These are phyloP conservation scores for Fusarium lateritium DNA, from an alignment of 2,329 filamentous ascomycete species.

Conservation along the genomic window DNA sequence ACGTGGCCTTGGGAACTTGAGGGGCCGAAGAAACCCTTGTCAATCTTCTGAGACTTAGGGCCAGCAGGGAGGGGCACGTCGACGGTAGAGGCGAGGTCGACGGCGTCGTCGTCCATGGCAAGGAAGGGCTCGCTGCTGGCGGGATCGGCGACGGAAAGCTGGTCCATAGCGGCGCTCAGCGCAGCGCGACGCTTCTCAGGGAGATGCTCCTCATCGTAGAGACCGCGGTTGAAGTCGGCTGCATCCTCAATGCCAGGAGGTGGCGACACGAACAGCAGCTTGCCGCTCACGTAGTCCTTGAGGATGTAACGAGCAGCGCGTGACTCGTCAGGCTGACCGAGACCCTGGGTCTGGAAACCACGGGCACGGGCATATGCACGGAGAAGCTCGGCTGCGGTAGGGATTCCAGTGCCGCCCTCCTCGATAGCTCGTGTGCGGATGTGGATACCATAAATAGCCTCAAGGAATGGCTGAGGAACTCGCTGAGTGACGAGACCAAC, in stretches of 20 bases:
- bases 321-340: slow-evolving; percentile 93
- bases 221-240: slow-evolving; percentile 85
- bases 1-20: slow-evolving; percentile 76
- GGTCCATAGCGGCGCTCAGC: slow-evolving; percentile 66
- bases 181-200: slow-evolving; percentile 84
- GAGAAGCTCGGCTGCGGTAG: slow-evolving; percentile 88
- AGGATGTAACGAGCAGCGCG: slow-evolving; percentile 90
- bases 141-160: slow-evolving; percentile 58
- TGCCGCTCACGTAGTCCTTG: slow-evolving; percentile 98
- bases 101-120: slow-evolving; percentile 52
- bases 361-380: slow-evolving; percentile 88
- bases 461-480: slow-evolving; percentile 89
- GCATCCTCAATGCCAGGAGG: slow-evolving; percentile 82
- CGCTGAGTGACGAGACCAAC: slow-evolving; percentile 85
- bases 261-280: slow-evolving; percentile 91
- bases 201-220: slow-evolving; percentile 87
- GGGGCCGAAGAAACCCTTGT: slow-evolving; percentile 89
- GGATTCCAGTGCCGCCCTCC: slow-evolving; percentile 91
- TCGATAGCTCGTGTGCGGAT: slow-evolving; percentile 85
- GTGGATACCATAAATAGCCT: slow-evolving; percentile 93
- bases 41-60: slow-evolving; percentile 81
- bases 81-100: slow-evolving; percentile 55
- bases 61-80: slow-evolving; percentile 73
- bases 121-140: slow-evolving; percentile 43
- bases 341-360: slow-evolving; percentile 90